These are phyloP conservation scores for Phytophthora melonis DNA, from an alignment of 352 stramenopile species.

Conservation along the genomic window DNA sequence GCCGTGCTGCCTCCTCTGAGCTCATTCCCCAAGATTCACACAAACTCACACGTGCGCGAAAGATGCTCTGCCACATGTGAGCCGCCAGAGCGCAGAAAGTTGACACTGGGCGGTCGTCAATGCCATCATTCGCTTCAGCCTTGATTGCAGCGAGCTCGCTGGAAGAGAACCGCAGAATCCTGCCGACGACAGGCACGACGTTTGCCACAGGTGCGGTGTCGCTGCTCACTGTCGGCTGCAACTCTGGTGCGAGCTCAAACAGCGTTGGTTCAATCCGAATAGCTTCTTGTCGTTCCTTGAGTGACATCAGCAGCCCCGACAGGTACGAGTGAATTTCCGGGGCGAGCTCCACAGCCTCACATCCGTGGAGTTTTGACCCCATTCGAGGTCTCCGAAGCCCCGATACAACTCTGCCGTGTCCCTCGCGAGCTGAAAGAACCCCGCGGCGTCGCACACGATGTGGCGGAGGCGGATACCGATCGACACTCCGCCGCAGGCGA, in stretches of 20 bases:
- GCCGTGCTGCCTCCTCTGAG: constrained; percentile 6
- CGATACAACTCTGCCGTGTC: constrained; percentile 27
- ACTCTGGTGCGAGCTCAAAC: constrained; percentile 19
- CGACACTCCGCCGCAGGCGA: constrained; percentile 29
- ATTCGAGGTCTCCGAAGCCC: background rate
- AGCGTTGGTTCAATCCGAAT: constrained; percentile 4
- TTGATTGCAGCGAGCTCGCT: constrained; percentile 30
- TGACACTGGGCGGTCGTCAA: background rate
- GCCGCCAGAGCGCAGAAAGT: constrained; percentile 24
- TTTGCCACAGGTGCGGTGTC: background rate
- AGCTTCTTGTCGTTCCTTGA: constrained; percentile 5
- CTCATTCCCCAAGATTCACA: constrained; percentile 14
- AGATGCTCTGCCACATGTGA: constrained; percentile 26
- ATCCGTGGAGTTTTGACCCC: background rate
- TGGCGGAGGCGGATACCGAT: constrained; percentile 32
- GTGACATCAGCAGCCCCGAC: constrained; percentile 3
- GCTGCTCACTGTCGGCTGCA: background rate
- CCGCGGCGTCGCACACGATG: constrained; percentile 36
- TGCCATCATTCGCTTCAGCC: constrained; percentile 16
- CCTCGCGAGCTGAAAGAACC: constrained; percentile 26
- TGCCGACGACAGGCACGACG: constrained; percentile 6
- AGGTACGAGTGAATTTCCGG: constrained; percentile 18
- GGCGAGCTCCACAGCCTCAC: constrained; percentile 1
- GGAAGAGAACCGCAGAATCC: constrained; percentile 22
- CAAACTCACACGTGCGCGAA: background rate